Evolutionary conservation across 176 grass and related monocot species (phyloP).

Genomic region (Cenchrus americanus): DNA sequence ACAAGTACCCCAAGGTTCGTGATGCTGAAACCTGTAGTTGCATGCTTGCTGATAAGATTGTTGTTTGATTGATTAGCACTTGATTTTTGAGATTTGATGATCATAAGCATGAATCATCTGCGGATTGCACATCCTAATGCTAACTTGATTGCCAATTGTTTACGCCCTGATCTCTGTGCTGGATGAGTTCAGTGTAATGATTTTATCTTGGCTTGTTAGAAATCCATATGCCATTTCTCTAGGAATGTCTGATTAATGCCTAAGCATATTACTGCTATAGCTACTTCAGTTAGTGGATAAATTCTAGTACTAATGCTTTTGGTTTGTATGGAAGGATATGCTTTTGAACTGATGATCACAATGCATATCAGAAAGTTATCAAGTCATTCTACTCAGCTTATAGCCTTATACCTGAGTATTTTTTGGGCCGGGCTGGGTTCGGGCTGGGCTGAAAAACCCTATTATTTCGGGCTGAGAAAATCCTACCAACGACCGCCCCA

Average conservation of each 20-base stretch:
- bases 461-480: too few relatives aligned
- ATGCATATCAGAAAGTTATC: slow-evolving; percentile 7
- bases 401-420: not conserved
- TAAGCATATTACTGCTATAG: not conserved
- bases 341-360: slow-evolving; percentile 10
- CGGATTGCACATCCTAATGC: not conserved
- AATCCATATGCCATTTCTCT: not conserved
- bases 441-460: too few relatives aligned
- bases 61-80: not conserved
- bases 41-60: not conserved
- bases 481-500: too few relatives aligned
- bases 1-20: slow-evolving; percentile 85
- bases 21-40: not conserved
- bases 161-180: not conserved
- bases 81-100: not conserved
- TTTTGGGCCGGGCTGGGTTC: too few relatives aligned
- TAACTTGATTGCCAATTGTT: not conserved
- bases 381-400: not conserved
- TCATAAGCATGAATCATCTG: not conserved
- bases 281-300: slow-evolving; percentile 1
- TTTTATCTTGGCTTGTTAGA: not conserved
- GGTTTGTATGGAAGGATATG: not conserved
- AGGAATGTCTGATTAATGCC: not conserved
- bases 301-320: not conserved
- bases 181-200: not conserved